Evolutionary conservation across 805 yeast species (phyloP), one percentile per base, ranked within the genome.

Genomic region (Saccharomycopsis javanensis): DNA sequence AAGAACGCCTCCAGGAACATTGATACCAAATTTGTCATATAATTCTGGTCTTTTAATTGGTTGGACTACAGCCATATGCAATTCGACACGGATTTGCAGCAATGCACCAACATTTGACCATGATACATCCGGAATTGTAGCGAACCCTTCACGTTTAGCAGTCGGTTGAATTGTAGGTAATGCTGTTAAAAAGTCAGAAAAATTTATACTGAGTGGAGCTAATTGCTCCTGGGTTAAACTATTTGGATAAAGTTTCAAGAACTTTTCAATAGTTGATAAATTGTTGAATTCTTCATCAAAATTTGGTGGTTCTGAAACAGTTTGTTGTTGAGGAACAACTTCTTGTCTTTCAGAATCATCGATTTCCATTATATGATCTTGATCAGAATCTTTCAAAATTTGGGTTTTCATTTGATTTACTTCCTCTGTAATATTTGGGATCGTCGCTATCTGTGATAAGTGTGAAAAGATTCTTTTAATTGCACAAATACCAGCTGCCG

Each of bases 101-200:
- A 94, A 75, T 0, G 98, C 99, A 61, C 99, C 99, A 35, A 94
- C 96, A 67, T 85, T 86, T 5, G 84, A 79, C 99, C 99, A 94
- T 5, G 96, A 83, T 2, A 94, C 97, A 68, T 94, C 98, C 0
- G 99, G 99, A 11, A 94, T 95, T 0, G 98, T 94, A 0, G 99
- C 97, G 71, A 94, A 94, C 0, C 99, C 99, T 75, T 94, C 99
- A 69, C 99, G 84, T 67, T 91, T 92, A 0, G 97, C 96, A 0
- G 97, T 88, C 10, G 99, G 99, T 72, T 94, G 99, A 50, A 94
- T 86, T 0, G 91, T 82, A 2, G 98, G 97, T 42, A 94, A 71
- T 1, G 98, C 98, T 10, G 79, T 75, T 35, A 86, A 62, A 67
- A 94, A 94, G 68, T 94, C 99, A 13, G 79, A 84, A 61, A 82